These are phyloP conservation scores for carrot (Daucus carota) DNA, from an alignment of 129 eudicot genomes.

Conservation along the genomic window DNA sequence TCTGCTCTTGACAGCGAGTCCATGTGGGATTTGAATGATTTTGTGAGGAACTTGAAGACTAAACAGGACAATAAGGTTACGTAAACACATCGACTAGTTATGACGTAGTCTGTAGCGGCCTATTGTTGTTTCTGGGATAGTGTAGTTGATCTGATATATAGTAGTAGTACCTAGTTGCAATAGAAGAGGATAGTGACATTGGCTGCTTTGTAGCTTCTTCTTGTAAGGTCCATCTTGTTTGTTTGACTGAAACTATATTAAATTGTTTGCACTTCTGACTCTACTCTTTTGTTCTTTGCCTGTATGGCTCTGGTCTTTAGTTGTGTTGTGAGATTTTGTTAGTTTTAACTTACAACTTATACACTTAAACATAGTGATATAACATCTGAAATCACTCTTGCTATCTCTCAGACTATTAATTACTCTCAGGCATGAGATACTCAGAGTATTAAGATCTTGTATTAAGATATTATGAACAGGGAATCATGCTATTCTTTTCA, in stretches of 20 bases:
- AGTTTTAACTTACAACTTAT: neutral
- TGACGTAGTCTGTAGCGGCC: neutral
- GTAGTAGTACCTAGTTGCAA: neutral
- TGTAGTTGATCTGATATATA: neutral
- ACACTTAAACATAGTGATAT: no score
- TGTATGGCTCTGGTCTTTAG: neutral
- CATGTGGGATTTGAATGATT: constrained; percentile 44
- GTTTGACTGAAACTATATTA: no score
- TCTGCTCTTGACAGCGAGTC: constrained; percentile 41
- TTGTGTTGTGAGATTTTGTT: neutral
- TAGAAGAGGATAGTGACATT: no score
- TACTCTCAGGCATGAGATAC: no score
- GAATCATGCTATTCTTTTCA: no score
- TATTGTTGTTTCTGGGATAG: constrained; percentile 4
- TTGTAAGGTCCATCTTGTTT: no score
- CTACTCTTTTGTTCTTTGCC: neutral
- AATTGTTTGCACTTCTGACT: neutral
- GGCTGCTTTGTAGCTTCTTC: no score
- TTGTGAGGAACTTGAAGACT: constrained; percentile 18
- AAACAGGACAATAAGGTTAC: constrained; percentile 1
- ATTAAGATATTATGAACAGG: no score
- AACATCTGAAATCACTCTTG: no score
- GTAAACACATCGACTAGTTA: neutral
- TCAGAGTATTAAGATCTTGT: no score
- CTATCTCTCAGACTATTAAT: no score